These are phyloP conservation scores for Xerocomus nothofagi DNA, from an alignment of 1,284 basidiomycete species.

Conservation along the genomic window DNA sequence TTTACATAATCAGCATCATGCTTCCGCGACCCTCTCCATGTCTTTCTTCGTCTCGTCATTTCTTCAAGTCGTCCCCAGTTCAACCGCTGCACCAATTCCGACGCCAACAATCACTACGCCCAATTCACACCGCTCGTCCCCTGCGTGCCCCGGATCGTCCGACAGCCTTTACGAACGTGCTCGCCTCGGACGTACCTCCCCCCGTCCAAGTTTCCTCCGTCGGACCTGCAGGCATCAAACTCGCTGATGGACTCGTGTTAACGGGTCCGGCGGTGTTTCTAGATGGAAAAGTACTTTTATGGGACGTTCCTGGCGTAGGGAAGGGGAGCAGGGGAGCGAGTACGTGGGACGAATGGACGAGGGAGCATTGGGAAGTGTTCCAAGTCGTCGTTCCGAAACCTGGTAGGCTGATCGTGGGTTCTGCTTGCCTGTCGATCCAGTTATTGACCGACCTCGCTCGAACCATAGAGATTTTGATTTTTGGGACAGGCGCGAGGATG, in stretches of 20 bases:
- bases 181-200: conserved; percentile 66
- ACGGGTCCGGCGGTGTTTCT: conserved; percentile 81
- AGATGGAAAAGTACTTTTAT: conserved; percentile 85
- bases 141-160: conserved; percentile 23
- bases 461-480: conserved; percentile 76
- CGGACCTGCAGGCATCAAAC: conserved; percentile 58
- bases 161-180: conserved; percentile 61
- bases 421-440: background rate
- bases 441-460: background rate
- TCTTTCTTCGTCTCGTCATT: background rate
- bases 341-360: conserved; percentile 65
- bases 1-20: conserved; percentile 13
- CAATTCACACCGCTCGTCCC: conserved; percentile 21
- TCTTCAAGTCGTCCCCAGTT: background rate
- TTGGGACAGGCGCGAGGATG: conserved; percentile 82
- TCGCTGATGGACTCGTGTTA: conserved; percentile 75
- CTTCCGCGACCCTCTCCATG: conserved; percentile 5
- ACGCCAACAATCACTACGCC: conserved; percentile 1
- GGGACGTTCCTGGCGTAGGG: conserved; percentile 69
- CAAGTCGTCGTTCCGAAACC: conserved; percentile 83
- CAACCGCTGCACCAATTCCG: background rate
- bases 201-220: conserved; percentile 71
- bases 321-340: background rate
- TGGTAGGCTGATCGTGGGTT: conserved; percentile 50
- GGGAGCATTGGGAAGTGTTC: conserved; percentile 77